Evolutionary conservation across 2,329 filamentous ascomycete species (phyloP), one percentile per base, ranked within the genome.

Genomic region (Cladosporium cucumerinum): DNA sequence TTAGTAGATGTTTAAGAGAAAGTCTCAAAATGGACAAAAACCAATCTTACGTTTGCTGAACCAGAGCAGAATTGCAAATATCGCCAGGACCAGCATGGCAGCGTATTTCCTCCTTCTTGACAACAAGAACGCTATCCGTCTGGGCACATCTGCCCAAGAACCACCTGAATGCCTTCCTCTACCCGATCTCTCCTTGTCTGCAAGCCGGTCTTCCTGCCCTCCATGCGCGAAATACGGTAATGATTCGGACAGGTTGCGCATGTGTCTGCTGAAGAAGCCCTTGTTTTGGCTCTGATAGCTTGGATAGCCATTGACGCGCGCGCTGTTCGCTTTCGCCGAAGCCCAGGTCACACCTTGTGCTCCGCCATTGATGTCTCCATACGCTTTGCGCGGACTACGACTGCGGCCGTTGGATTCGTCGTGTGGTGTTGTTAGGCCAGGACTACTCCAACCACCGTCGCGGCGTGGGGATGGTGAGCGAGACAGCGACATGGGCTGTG

Each of bases 181-280:
- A 25, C 83, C 85, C 26, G 86, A 75, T 79, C 93, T 95, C 73
- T 96, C 91, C 77, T 94, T 96, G 71, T 93, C 91, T 32, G 84
- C 84, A 74, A 89, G 89, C 54, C 73, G 71, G 32, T 75, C 75
- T 61, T 75, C 72, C 57, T 72, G 69, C 65, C 84, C 81, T 5
- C 76, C 75, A 57, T 83, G 78, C 69, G 86, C 84, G 76, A 95
- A 94, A 26, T 86, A 85, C 8, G 93, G 92, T 66, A 97, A 80
- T 68, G 88, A 92, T 71, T 87, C 89, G 5, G 91, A 95, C 72
- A 97, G 84, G 69, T 86, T 89, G 69, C 91, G 89, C 80, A 92
- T 91, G 77, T 96, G 91, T 69, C 91, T 87, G 65, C 87, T 88
- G 78, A 97, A 94, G 83, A 96, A 96, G 64, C 93, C 91, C 72